Evolutionary conservation across 1,284 basidiomycete species (phyloP).

Genomic region (Papiliotrema fonsecae): DNA sequence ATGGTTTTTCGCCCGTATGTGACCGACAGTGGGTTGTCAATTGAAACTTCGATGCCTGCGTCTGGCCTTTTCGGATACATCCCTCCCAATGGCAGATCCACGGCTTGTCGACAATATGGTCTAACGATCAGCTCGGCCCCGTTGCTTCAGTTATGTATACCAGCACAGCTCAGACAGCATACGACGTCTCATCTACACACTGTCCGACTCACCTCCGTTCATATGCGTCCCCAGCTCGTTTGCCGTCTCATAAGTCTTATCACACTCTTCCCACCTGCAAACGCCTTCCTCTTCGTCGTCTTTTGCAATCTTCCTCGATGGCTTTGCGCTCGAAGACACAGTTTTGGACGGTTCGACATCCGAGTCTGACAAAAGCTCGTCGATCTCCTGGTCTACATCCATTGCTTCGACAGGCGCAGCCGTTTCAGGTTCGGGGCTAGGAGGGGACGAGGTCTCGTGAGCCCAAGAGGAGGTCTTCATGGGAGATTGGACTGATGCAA

Average conservation of each 20-base stretch:
- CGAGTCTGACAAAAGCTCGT: conserved; percentile 6
- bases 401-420: not conserved
- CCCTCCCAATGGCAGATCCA: conserved; percentile 33
- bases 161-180: too few relatives aligned
- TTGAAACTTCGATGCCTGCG: conserved; percentile 32
- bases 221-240: conserved; percentile 30
- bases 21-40: conserved; percentile 71
- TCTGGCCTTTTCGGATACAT: conserved; percentile 33
- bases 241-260: conserved; percentile 10
- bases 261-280: conserved; percentile 32
- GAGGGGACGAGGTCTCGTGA: not conserved
- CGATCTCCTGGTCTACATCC: conserved; percentile 13
- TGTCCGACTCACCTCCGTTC: conserved; percentile 20
- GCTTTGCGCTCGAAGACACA: not conserved
- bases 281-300: not conserved
- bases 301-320: not conserved
- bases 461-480: not conserved
- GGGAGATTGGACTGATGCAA: too few relatives aligned
- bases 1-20: conserved; percentile 95
- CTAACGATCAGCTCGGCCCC: too few relatives aligned
- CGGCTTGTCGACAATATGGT: conserved; percentile 24
- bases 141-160: not conserved
- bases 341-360: not conserved
- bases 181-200: too few relatives aligned
- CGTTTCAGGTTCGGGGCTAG: too few relatives aligned